Evolutionary conservation across 129 eudicot genomes (phyloP).

Genomic region (Silybum marianum): DNA sequence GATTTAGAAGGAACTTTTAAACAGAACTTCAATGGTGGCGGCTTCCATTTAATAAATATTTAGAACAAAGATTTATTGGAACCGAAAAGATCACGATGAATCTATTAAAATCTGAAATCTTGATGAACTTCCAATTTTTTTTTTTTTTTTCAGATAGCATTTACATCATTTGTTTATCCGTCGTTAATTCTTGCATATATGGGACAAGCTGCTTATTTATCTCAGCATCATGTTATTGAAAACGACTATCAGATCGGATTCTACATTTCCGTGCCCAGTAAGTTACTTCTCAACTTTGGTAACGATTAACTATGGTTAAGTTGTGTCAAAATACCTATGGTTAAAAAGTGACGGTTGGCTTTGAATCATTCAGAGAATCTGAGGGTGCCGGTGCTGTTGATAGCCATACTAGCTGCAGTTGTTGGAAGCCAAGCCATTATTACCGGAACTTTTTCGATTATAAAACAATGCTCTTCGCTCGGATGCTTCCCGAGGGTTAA

Average conservation of each 20-base stretch:
- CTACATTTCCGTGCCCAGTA: slow-evolving; percentile 97
- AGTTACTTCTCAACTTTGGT: background rate
- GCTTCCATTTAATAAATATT: background rate
- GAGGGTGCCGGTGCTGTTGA: slow-evolving; percentile 80
- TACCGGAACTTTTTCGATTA: slow-evolving; percentile 94
- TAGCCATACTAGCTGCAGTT: slow-evolving; percentile 95
- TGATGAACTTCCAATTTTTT: background rate
- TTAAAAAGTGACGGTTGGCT: background rate
- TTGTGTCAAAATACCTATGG: background rate
- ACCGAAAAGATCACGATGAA: background rate
- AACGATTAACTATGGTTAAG: background rate
- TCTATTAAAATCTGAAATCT: background rate
- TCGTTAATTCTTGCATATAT: slow-evolving; percentile 91
- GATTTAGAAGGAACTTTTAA: background rate
- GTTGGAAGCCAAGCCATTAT: slow-evolving; percentile 99
- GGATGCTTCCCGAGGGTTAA: slow-evolving; percentile 95
- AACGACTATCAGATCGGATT: slow-evolving; percentile 67
- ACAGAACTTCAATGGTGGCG: background rate
- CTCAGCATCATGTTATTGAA: slow-evolving; percentile 68
- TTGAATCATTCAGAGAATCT: slow-evolving; percentile 47
- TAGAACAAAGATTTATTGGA: background rate
- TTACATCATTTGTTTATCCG: slow-evolving; percentile 84
- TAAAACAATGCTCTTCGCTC: slow-evolving; percentile 89
- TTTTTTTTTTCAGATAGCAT: slow-evolving; percentile 67
- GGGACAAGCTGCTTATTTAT: slow-evolving; percentile 99